These are phyloP conservation scores for Triticum monococcum DNA, from an alignment of 176 grass and related monocot genomes.

Conservation along the genomic window DNA sequence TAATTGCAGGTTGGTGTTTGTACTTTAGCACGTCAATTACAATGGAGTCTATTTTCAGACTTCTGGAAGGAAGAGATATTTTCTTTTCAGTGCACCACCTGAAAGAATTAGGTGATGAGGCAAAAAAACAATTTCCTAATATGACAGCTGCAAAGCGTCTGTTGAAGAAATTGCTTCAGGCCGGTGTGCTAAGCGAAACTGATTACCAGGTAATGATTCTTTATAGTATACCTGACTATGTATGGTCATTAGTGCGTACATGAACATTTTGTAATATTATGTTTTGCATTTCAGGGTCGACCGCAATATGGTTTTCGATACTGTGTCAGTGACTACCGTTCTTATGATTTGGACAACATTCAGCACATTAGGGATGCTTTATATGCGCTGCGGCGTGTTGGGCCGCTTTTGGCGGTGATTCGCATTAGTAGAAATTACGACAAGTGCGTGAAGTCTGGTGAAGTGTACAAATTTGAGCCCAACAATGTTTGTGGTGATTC, in stretches of 20 bases:
- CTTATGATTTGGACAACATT: background rate
- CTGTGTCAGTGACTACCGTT: background rate
- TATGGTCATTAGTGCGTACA: background rate
- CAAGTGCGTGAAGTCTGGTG: background rate
- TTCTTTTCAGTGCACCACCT: background rate
- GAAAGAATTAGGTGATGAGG: background rate
- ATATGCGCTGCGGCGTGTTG: background rate
- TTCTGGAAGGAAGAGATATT: background rate
- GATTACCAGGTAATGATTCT: background rate
- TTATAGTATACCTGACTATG: background rate
- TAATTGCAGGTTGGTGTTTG: background rate
- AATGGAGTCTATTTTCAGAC: background rate
- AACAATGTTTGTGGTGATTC: background rate
- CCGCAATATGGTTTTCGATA: background rate
- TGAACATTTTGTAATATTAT: background rate
- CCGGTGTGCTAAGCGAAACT: background rate
- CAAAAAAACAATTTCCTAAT: background rate
- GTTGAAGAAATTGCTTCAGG: background rate
- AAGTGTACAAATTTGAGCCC: background rate
- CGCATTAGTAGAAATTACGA: background rate
- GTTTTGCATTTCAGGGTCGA: background rate
- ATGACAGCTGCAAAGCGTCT: background rate
- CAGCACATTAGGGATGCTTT: background rate
- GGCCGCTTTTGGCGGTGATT: background rate
- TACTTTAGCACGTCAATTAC: background rate